Base-by-base conservation (phyloP, 257 asterid genomes). In the Cinchona pubescens region DNA sequence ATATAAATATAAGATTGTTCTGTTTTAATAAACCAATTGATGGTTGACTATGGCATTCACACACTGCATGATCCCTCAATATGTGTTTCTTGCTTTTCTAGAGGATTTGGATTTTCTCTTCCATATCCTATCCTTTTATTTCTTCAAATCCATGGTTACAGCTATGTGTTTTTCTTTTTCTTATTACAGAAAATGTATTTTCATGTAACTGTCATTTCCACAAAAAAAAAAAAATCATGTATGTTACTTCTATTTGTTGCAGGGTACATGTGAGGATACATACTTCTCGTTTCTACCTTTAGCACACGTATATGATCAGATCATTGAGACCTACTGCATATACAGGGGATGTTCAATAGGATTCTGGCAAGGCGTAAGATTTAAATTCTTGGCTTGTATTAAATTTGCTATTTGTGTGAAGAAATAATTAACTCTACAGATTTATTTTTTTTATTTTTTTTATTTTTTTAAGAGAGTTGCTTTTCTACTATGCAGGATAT, bases 311-410 rank as follows among this genome's bases (percentile, higher is more conserved):
- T 94, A 90, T 48, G 98, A 94, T 87, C 97, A 94, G 80, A 79
- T 91, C 61, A 82, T 94, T 0, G 97, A 85, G 84, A 86, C 89
- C 40, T 92, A 89, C 59, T 92, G 95, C 69, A 86, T 94, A 49
- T 84, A 68, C 80, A 70, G 86, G 45, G 96, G 98, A 35, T 79
- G 93, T 72, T 90, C 98, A 25, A 92, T 92, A 42, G 97, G 98
- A 80, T 94, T 89, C 64, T 94, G 98, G 98, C 98, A 92, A 80
- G 97, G 95, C 85, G 98, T 94, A 85, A 83, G 96, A 79, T 74
- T 29, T 30, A 30, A 4, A 62, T 40, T 25, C 10, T 6, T 73
- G 66, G 68, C 18, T 63, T 73, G 21, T n/a, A 46, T 63, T 34
- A 40, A 21, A 61, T 53, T 27, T 38, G 27, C 51, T 1, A 9